Percentiles rank a stretch among this genome's conserved stretches.
phyloP scores from a whole-genome alignment of 202 grass and related monocot species.

The Zizania palustris region DNA sequence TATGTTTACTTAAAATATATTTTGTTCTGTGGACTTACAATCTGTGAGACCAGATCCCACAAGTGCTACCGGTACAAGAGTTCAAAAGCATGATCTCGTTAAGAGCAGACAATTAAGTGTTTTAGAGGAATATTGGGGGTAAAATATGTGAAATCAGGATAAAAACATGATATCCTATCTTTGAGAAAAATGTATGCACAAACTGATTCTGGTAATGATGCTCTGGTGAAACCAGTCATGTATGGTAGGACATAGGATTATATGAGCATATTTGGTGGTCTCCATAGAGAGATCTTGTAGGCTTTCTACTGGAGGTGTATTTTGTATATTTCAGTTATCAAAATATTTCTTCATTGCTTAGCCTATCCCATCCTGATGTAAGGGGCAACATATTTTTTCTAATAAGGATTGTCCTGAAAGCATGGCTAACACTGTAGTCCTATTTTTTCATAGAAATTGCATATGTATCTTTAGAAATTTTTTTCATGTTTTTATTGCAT shows the following conservation, averaged over 20 bases:
- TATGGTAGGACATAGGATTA: no score
- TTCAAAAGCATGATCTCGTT: background rate
- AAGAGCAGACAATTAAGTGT: background rate
- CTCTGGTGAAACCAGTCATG: no score
- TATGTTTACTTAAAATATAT: no score
- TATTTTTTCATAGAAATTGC: conserved; percentile 11
- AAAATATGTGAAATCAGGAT: background rate
- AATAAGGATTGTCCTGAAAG: conserved; percentile 5
- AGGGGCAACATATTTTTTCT: background rate
- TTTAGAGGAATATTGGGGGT: background rate
- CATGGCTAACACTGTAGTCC: conserved; percentile 13
- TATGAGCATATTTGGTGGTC: no score
- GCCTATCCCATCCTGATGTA: background rate
- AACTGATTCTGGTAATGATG: background rate
- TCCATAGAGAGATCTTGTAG: background rate
- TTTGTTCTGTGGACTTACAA: no score
- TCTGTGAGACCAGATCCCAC: background rate
- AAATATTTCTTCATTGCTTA: background rate
- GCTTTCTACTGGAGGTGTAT: background rate
- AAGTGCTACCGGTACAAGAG: background rate
- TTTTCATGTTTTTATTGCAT: background rate
- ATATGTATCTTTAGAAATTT: background rate
- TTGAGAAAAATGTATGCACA: background rate
- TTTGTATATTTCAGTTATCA: background rate
- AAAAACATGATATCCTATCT: background rate